Evolutionary conservation across 106 monocot genomes (phyloP), one percentile per base, ranked within the genome.

Genomic region (Apostasia shenzhenica): DNA sequence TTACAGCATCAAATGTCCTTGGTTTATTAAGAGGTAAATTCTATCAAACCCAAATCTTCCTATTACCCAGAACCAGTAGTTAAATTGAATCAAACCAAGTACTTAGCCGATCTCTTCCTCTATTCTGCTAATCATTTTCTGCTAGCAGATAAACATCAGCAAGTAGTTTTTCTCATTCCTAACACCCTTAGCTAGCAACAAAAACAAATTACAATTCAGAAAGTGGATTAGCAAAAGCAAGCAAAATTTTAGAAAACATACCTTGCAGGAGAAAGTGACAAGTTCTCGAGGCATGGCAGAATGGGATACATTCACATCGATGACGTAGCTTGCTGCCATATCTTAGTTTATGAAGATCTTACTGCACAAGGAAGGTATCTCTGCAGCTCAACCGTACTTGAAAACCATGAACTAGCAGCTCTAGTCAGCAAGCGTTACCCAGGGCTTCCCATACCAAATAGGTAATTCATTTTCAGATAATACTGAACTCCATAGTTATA

Each of bases 291-390:
- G 77, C 69, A 91, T 67, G 88, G 88, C 6, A 81, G 95, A 79
- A 91, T 91, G 91, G 95, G 95, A 1, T 95, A 89, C 70, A 86
- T 89, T 55, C 91, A 89, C 78, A 86, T 95, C 38, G 91, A 91
- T 63, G 95, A 95, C 55, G 95, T 86, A 46, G 91, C 88, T 38
- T 61, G 79, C 13, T 86, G 91, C 82, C 95, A 91, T 72, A 79
- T 95, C 42, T 61, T 86, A n/a, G 86, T 86, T 48, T 95, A 86
- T 67, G 95, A 95, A 59, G 70, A 80, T 56, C 47, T 37, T 26
- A 57, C 57, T 61, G 95, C 91, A 39, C 42, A 70, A 10, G 95
- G 91, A 10, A 86, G 95, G 54, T 91, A 88, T 59, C 59, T 95
- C 45, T 95, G 95, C 73, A 95, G 81, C 76, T 83, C 91, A 10